phyloP scores from a whole-genome alignment of 2,329 filamentous ascomycete species.

The Fonsecaea monophora region DNA sequence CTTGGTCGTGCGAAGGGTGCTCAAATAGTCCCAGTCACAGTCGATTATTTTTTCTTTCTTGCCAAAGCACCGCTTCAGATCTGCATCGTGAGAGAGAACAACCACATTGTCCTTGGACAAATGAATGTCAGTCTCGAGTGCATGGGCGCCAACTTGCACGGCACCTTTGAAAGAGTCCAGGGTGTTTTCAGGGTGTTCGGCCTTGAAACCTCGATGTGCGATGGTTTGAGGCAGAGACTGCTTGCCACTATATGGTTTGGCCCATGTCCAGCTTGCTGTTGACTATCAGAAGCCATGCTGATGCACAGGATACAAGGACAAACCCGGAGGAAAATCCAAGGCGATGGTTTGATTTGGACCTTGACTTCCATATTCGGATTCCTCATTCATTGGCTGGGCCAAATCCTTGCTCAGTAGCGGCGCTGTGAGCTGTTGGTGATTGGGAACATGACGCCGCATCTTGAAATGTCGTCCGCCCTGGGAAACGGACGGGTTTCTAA shows the following conservation, averaged over 20 bases:
- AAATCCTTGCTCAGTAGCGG: conserved; percentile 18
- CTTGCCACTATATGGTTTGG: conserved; percentile 34
- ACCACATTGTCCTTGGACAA: conserved; percentile 82
- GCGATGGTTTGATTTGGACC: not conserved
- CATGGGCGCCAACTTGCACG: conserved; percentile 75
- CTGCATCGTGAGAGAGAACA: conserved; percentile 81
- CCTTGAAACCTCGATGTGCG: conserved; percentile 63
- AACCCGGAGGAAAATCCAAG: conserved; percentile 22
- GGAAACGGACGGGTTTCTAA: not conserved
- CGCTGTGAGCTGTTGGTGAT: conserved; percentile 9
- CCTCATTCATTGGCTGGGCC: not conserved
- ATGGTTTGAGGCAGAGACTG: conserved; percentile 47
- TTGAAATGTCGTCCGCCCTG: conserved; percentile 7
- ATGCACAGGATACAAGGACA: not conserved
- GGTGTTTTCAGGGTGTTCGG: conserved; percentile 82
- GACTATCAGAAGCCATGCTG: conserved; percentile 4
- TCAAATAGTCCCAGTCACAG: conserved; percentile 76
- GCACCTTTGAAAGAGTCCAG: conserved; percentile 79
- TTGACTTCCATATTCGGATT: conserved; percentile 8
- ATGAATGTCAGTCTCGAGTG: conserved; percentile 87
- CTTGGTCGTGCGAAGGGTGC: conserved; percentile 69
- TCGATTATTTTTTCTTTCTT: conserved; percentile 74
- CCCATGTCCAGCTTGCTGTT: conserved; percentile 42
- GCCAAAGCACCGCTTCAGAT: conserved; percentile 82
- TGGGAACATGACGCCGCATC: conserved; percentile 19